Conservation (phyloP, 805 yeast genomes). For the Aciculoconidium aculeatum region DNA sequence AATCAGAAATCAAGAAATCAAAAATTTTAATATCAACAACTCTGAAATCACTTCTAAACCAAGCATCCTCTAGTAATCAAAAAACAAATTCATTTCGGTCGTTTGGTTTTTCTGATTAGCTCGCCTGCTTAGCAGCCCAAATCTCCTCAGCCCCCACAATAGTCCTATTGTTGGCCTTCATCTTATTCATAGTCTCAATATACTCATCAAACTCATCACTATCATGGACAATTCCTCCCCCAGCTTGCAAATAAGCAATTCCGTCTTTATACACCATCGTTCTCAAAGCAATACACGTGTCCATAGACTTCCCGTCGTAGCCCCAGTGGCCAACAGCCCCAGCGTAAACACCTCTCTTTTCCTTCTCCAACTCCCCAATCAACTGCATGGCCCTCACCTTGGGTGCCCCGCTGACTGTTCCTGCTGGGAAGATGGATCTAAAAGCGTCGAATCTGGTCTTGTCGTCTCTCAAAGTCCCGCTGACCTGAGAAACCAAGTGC, state of each 20-base stretch:
- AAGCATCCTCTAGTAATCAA: too few relatives aligned
- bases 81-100: too few relatives aligned
- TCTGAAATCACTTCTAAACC: too few relatives aligned
- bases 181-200: conserved; percentile 93
- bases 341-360: conserved; percentile 94
- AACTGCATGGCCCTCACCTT: conserved; percentile 95
- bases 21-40: too few relatives aligned
- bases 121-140: conserved; percentile 53
- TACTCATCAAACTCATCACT: conserved; percentile 95
- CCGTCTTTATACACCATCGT: conserved; percentile 95
- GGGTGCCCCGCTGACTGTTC: conserved; percentile 98
- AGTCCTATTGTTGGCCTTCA: conserved; percentile 88
- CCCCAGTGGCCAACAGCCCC: conserved; percentile 99
- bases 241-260: conserved; percentile 91
- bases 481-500: conserved; percentile 92
- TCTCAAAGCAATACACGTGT: conserved; percentile 94
- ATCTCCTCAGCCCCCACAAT: conserved; percentile 86
- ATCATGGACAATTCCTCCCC: conserved; percentile 97
- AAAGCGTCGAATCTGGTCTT: conserved; percentile 94
- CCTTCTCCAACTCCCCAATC: conserved; percentile 82
- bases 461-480: conserved; percentile 80
- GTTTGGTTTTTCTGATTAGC: conserved; percentile 8
- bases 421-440: conserved; percentile 97
- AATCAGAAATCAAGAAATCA: too few relatives aligned
- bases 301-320: conserved; percentile 91